Evolutionary conservation across 352 stramenopile species (phyloP).

Genomic region (Phytophthora uliginosa): DNA sequence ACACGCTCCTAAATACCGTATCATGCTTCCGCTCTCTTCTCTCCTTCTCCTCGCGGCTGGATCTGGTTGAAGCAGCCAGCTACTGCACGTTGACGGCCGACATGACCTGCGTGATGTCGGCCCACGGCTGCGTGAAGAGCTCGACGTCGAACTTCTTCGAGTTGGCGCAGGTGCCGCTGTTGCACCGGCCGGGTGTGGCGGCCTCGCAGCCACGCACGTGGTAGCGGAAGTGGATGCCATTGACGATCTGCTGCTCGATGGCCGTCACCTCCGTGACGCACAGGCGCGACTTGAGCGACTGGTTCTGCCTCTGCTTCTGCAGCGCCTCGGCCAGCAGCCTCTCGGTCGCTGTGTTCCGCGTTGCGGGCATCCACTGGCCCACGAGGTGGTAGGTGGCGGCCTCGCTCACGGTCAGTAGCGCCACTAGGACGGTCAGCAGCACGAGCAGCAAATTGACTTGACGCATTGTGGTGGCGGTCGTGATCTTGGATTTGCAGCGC

Average conservation of each 20-base stretch:
- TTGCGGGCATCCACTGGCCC: slow-evolving; percentile 52
- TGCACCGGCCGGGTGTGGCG: slow-evolving; percentile 33
- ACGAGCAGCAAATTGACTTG: slow-evolving; percentile 18
- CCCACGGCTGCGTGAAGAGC: slow-evolving; percentile 67
- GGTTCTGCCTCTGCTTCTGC: slow-evolving; percentile 33
- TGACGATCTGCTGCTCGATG: slow-evolving; percentile 71
- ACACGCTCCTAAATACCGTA: slow-evolving; percentile 32
- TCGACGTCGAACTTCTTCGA: slow-evolving; percentile 48
- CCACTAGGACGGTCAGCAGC: slow-evolving; percentile 22
- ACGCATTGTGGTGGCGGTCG: slow-evolving; percentile 6
- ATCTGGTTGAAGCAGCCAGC: neutral
- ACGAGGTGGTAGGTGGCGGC: slow-evolving; percentile 42
- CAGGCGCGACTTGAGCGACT: slow-evolving; percentile 28
- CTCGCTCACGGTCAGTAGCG: slow-evolving; percentile 10
- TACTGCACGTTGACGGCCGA: slow-evolving; percentile 43
- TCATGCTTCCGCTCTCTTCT: slow-evolving; percentile 3
- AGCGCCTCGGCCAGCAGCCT: slow-evolving; percentile 46
- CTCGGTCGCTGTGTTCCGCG: slow-evolving; percentile 41
- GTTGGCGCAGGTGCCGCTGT: slow-evolving; percentile 21
- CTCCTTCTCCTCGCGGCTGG: slow-evolving; percentile 4
- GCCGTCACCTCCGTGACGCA: slow-evolving; percentile 57
- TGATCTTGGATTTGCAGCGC: neutral
- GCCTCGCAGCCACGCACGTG: slow-evolving; percentile 53
- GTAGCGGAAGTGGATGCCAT: slow-evolving; percentile 74
- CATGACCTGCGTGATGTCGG: slow-evolving; percentile 49